Percentiles rank a stretch among this genome's conserved stretches.
Conservation (phyloP, 1,139 yeast species). For the Yamadazyma taylorii region DNA sequence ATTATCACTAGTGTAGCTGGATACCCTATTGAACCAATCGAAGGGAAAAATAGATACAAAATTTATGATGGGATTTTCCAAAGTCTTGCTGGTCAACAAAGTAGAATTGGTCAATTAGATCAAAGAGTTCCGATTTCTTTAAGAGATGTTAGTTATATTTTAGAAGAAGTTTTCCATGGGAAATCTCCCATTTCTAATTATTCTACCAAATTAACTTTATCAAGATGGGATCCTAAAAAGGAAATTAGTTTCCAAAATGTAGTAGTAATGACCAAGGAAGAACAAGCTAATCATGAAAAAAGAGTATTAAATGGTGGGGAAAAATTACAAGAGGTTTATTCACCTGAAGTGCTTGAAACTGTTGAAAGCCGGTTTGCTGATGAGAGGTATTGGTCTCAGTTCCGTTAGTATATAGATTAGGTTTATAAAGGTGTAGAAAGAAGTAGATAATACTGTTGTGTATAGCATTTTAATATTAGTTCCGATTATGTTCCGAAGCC, state of each 20-base stretch:
- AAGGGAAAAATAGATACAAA: slow-evolving; percentile 86
- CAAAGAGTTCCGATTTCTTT: slow-evolving; percentile 73
- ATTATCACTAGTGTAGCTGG: slow-evolving; percentile 78
- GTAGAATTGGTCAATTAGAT: slow-evolving; percentile 67
- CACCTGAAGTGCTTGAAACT: slow-evolving; percentile 54
- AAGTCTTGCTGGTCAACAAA: slow-evolving; percentile 83
- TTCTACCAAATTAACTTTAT: slow-evolving; percentile 73
- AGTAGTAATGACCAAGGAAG: slow-evolving; percentile 86
- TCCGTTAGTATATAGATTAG: slow-evolving; percentile 19
- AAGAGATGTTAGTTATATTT: slow-evolving; percentile 75
- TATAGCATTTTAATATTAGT: too few relatives aligned
- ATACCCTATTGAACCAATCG: slow-evolving; percentile 84
- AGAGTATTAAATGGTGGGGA: slow-evolving; percentile 69
- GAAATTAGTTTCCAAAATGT: slow-evolving; percentile 66
- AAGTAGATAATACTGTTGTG: too few relatives aligned
- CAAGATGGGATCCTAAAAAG: slow-evolving; percentile 76
- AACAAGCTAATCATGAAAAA: slow-evolving; percentile 75
- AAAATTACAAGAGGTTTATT: slow-evolving; percentile 60
- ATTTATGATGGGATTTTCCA: slow-evolving; percentile 80
- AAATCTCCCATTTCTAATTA: slow-evolving; percentile 87
- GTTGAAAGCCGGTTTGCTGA: slow-evolving; percentile 69
- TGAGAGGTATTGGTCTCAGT: slow-evolving; percentile 69
- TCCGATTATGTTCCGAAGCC: too few relatives aligned
- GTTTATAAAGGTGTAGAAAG: too few relatives aligned
- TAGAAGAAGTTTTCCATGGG: slow-evolving; percentile 91